Percentiles rank a stretch among this genome's conserved stretches.
Conservation (phyloP, 2,329 filamentous ascomycete species). For the Colletotrichum orchidophilum region DNA sequence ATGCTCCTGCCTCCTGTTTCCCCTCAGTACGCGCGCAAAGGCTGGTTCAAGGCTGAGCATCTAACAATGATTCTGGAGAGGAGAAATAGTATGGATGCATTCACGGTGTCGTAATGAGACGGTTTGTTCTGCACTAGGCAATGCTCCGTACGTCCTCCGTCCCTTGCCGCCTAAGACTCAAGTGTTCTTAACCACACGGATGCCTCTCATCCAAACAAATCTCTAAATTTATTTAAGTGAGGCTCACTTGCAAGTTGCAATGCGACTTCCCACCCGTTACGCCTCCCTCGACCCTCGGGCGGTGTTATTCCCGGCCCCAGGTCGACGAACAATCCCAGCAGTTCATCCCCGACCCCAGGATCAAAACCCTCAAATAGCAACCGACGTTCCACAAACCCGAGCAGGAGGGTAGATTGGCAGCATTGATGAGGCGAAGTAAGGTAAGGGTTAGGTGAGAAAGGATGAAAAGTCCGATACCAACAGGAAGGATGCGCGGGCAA, state of each 20-base stretch:
- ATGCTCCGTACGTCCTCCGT: background rate
- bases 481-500: background rate
- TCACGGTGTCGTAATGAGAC: background rate
- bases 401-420: background rate
- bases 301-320: background rate
- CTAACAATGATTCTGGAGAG: background rate
- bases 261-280: background rate
- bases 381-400: background rate
- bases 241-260: background rate
- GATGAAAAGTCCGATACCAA: background rate
- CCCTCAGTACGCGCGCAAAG: background rate
- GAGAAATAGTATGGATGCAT: background rate
- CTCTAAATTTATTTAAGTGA: background rate
- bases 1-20: background rate
- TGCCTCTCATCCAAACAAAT: slow-evolving; percentile 8
- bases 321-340: slow-evolving; percentile 17
- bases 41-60: background rate
- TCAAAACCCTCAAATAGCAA: background rate
- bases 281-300: background rate
- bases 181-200: background rate
- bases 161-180: slow-evolving; percentile 13
- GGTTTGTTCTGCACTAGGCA: background rate
- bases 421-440: background rate
- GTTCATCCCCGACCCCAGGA: slow-evolving; percentile 13
- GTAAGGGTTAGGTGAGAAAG: background rate